Conservation (phyloP, 2,329 filamentous ascomycete genomes). For the Alternaria triticina region DNA sequence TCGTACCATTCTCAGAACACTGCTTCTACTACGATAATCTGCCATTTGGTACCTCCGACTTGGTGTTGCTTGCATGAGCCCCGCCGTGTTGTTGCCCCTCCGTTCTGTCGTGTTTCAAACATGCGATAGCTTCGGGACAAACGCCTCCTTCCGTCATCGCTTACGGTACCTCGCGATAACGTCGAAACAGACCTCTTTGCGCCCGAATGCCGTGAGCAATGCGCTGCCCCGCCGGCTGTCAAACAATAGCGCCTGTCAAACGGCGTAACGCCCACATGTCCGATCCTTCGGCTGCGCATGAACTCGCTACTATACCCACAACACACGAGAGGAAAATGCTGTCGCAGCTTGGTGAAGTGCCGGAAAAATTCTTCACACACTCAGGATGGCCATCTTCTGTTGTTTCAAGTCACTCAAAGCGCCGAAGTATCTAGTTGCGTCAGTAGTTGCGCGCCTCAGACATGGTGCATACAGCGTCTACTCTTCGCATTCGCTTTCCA, state of each 20-base stretch:
- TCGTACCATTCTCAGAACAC: background rate
- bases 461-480: background rate
- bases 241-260: slow-evolving; percentile 9
- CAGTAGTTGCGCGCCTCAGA: background rate
- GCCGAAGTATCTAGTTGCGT: background rate
- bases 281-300: slow-evolving; percentile 4
- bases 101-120: slow-evolving; percentile 6
- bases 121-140: slow-evolving; percentile 3
- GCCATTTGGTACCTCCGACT: background rate
- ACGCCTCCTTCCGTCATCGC: slow-evolving; percentile 2
- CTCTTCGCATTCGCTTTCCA: background rate
- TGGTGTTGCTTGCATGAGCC: slow-evolving; percentile 6
- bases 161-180: slow-evolving; percentile 6
- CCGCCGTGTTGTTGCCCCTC: background rate
- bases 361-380: background rate
- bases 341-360: background rate
- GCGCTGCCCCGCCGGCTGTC: slow-evolving; percentile 8
- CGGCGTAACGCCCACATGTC: slow-evolving; percentile 1
- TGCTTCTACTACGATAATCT: background rate
- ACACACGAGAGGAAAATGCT: background rate
- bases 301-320: slow-evolving; percentile 1
- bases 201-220: background rate
- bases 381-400: background rate
- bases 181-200: slow-evolving; percentile 8
- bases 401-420: background rate